These are phyloP conservation scores for Clathrospora elynae DNA, from an alignment of 2,329 filamentous ascomycete species.

Conservation along the genomic window DNA sequence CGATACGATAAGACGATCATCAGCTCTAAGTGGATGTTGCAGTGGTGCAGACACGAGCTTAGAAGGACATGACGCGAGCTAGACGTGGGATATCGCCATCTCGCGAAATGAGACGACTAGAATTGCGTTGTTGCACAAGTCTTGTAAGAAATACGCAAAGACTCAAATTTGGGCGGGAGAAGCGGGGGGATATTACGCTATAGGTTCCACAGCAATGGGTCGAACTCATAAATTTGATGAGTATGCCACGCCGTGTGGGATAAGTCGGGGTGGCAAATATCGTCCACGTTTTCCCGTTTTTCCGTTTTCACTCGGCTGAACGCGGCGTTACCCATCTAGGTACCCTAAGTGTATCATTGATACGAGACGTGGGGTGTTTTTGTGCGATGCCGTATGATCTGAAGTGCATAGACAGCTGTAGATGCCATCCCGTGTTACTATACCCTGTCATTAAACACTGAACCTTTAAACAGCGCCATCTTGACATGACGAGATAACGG, in stretches of 20 bases:
- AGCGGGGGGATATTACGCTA: slow-evolving; percentile 11
- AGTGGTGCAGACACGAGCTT: not conserved
- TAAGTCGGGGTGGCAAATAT: slow-evolving; percentile 21
- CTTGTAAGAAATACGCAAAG: not conserved
- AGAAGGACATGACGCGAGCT: not conserved
- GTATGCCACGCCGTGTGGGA: slow-evolving; percentile 33
- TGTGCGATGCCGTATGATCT: slow-evolving; percentile 5
- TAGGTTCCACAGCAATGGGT: slow-evolving; percentile 19
- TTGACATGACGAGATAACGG: too few species aligned
- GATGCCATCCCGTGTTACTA: slow-evolving; percentile 8
- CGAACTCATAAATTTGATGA: slow-evolving; percentile 13
- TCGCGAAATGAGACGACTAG: not conserved
- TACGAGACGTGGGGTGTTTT: slow-evolving; percentile 42
- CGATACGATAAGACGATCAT: slow-evolving; percentile 2
- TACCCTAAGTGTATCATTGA: slow-evolving; percentile 24
- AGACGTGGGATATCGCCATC: slow-evolving; percentile 2
- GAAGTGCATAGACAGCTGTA: slow-evolving; percentile 1
- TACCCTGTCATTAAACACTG: not conserved
- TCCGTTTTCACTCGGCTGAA: slow-evolving; percentile 13
- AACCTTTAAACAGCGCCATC: too few species aligned
- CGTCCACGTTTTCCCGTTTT: slow-evolving; percentile 19
- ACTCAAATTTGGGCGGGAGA: slow-evolving; percentile 4
- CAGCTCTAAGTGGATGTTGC: not conserved
- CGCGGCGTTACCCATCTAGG: slow-evolving; percentile 16
- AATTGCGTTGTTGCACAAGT: slow-evolving; percentile 2